Conservation (phyloP, 2,329 filamentous ascomycete genomes). For the Didymella lethalis region DNA sequence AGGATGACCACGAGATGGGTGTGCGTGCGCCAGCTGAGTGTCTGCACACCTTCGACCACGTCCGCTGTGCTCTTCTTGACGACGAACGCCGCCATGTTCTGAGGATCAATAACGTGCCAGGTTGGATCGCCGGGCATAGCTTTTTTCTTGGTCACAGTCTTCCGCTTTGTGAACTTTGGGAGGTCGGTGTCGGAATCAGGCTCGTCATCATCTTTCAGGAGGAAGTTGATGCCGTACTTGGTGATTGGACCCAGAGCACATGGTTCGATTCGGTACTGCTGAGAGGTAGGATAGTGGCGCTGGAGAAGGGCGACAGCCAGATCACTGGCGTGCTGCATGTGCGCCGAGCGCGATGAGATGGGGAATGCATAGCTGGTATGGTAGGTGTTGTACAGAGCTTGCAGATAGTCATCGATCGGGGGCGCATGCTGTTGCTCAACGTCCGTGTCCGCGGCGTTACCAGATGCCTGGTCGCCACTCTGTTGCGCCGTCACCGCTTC, state of each 20-base stretch:
- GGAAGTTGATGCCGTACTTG: slow-evolving; percentile 26
- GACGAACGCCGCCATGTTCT: slow-evolving; percentile 30
- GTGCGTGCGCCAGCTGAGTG: slow-evolving; percentile 16
- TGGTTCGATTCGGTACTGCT: slow-evolving; percentile 30
- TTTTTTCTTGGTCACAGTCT: neutral
- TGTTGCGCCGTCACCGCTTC: neutral
- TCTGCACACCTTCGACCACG: neutral
- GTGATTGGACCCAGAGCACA: slow-evolving; percentile 19
- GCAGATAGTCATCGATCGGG: slow-evolving; percentile 10
- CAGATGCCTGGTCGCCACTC: neutral
- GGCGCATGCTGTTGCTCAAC: neutral
- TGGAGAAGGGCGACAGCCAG: slow-evolving; percentile 31
- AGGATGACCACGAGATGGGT: slow-evolving; percentile 38
- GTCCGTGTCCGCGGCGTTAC: neutral
- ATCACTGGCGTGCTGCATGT: slow-evolving; percentile 29
- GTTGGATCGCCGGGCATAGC: neutral
- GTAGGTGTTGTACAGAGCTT: slow-evolving; percentile 24
- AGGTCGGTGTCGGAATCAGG: slow-evolving; percentile 13
- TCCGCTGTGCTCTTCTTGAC: slow-evolving; percentile 18
- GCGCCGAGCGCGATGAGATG: slow-evolving; percentile 16
- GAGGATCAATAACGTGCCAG: slow-evolving; percentile 23
- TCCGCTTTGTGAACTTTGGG: slow-evolving; percentile 10
- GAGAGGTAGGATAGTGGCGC: slow-evolving; percentile 33
- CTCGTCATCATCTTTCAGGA: slow-evolving; percentile 19
- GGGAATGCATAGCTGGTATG: slow-evolving; percentile 18